Evolutionary conservation across 768 basidiomycete genomes (phyloP).

Genomic region (Boletus rubroflammeus): DNA sequence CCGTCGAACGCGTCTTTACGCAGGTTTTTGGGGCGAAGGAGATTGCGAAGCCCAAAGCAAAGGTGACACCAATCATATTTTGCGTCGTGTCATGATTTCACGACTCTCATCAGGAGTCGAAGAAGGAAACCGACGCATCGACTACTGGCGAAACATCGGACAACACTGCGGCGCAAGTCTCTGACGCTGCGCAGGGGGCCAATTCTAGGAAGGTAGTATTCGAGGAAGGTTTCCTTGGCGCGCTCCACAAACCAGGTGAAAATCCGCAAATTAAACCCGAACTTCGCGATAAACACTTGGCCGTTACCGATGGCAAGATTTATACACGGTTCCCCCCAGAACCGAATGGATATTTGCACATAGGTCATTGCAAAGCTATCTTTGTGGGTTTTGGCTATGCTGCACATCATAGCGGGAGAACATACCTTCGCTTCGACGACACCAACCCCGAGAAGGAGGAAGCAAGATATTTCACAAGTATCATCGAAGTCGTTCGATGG

Average conservation of each 20-base stretch:
- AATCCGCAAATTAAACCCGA: conserved; percentile 82
- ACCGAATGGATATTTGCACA: conserved; percentile 94
- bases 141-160: conserved; percentile 2
- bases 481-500: conserved; percentile 94
- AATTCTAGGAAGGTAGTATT: conserved; percentile 65
- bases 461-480: conserved; percentile 92
- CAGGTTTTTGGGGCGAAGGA: conserved; percentile 74
- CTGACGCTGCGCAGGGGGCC: conserved; percentile 36
- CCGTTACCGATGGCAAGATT: conserved; percentile 75
- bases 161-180: conserved; percentile 28
- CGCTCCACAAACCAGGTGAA: conserved; percentile 88
- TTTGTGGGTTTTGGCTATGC: conserved; percentile 99
- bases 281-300: conserved; percentile 78
- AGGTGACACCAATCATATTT: conserved; percentile 38
- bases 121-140: conserved; percentile 38
- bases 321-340: conserved; percentile 98
- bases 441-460: conserved; percentile 99
- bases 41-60: conserved; percentile 58
- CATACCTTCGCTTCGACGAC: conserved; percentile 95
- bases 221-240: conserved; percentile 90
- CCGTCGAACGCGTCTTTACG: conserved; percentile 66
- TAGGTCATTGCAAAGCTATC: conserved; percentile 98
- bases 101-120: conserved; percentile 39
- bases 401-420: conserved; percentile 86
- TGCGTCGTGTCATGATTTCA: background rate